Evolutionary conservation across 148 eudicot genomes (phyloP), one percentile per base, ranked within the genome.

Genomic region (Suaeda aralocaspica): DNA sequence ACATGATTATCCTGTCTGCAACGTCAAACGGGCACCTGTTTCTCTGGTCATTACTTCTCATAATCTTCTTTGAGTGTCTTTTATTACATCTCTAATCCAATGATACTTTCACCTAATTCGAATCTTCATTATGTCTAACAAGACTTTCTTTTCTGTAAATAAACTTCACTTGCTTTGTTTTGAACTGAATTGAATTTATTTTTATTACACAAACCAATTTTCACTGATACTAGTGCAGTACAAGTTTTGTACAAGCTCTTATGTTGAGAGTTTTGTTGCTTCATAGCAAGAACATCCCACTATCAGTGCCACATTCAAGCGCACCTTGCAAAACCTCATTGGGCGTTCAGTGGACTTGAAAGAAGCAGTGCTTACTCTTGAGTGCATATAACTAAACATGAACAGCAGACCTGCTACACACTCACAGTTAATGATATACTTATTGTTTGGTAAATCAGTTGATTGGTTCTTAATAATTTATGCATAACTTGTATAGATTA

Each of bases 1-100:
- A 13, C 85, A 82, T 26, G 92, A 92, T 21, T 92, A 85, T 50
- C 96, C 97, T 0, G 77, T 92, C 4, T 92, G 97, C 61, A 76
- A 92, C 41, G 42, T 86, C 33, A 8, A 76, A 1, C 80, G 0
- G 97, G 97, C 18, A 84, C 95, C 26, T 92, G 97, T 77, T 77
- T 70, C 69, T 5, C 24, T 80, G 79, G 97, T 89, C 75, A 86
- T 84, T 44, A 29, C 45, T 67, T 3, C 2, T 28, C 51, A 36
- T 22, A 34, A 9, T 7, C 51, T 24, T 44, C 21, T 15, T 1
- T n/a, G n/a, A n/a, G n/a, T n/a, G n/a, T n/a, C n/a, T n/a, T n/a
- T n/a, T n/a, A n/a, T n/a, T n/a, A n/a, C n/a, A n/a, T n/a, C n/a
- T n/a, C n/a, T n/a, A n/a, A n/a, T n/a, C n/a, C n/a, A n/a, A n/a